Base-by-base conservation (phyloP, 1,284 basidiomycete species). In the Abortiporus biennis region DNA sequence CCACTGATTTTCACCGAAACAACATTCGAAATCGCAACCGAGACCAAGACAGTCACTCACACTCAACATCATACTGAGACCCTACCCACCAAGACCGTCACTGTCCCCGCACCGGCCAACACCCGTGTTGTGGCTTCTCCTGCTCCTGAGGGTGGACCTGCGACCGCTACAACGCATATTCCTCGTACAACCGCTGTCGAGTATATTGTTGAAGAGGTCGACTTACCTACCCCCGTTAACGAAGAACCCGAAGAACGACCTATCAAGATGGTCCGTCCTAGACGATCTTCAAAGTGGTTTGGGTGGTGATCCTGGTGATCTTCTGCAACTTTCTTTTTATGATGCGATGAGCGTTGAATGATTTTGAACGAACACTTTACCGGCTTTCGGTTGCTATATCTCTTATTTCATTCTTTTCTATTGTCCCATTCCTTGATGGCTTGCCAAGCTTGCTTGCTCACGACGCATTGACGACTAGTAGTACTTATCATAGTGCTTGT, bases 111-210 rank as follows among this genome's bases (percentile, higher is more conserved):
- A 20, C 86, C 86, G 47, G 81, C 85, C 54, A 83, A 78, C 57
- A 89, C 85, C 38, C 84, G 85, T 49, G 73, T 76, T 51, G 86
- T 79, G 46, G 79, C 83, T 24, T 74, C 74, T 48, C 86, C 86
- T 27, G 74, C 76, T 22, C 85, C 87, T 5, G 76, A 81, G 55
- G 71, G 69, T 17, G 70, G 69, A 23, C 69, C 72, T 40, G 69
- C 75, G 3, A 67, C 73, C 13, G 68, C 74, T 27, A 72, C 75
- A 6, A 67, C 72, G 8, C 59, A 63, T 38, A 78, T 74, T 54
- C 85, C 84, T 19, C 73, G 72, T 48, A 88, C 85, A 17, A 86
- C 83, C 9, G 75, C 80, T 17, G 66, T 83, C 11, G 80, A 85
- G 54, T 68, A 85, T 37, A 58, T 77, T 21, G 71, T 74, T 4